A percentile compares a stretch with the other conserved stretches of the same genome.
phyloP scores from a whole-genome alignment of 768 basidiomycete genomes.

The Boletus pseudo-olivaceus region DNA sequence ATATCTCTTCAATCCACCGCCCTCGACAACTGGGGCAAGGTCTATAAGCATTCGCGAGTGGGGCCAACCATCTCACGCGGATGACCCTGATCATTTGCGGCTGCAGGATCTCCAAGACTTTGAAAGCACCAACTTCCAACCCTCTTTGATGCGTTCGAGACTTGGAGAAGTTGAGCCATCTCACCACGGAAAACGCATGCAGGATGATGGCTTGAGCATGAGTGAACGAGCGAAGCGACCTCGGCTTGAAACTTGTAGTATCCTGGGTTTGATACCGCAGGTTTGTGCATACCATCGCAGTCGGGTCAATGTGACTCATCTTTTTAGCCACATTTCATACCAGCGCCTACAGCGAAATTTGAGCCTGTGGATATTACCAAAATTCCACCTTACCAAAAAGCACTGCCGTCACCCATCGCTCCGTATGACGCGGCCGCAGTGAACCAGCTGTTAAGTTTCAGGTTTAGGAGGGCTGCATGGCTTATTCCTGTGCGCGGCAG shows the following conservation, averaged over 20 bases:
- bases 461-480: constrained; percentile 49
- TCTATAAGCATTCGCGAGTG: constrained; percentile 33
- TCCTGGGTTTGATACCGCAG: constrained; percentile 43
- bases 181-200: constrained; percentile 10
- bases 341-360: constrained; percentile 12
- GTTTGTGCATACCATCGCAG: constrained; percentile 30
- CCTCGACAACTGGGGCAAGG: background rate
- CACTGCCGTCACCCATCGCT: constrained; percentile 35
- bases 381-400: constrained; percentile 34
- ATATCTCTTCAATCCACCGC: constrained; percentile 22
- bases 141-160: background rate
- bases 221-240: constrained; percentile 29
- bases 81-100: constrained; percentile 35
- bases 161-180: background rate
- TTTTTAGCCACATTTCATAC: constrained; percentile 24
- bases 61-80: constrained; percentile 31
- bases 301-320: constrained; percentile 11
- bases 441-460: constrained; percentile 22
- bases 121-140: constrained; percentile 31
- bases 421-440: constrained; percentile 34
- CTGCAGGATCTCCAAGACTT: constrained; percentile 45
- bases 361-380: constrained; percentile 18
- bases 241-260: constrained; percentile 34
- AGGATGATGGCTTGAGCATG: background rate
- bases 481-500: constrained; percentile 54